Conservation (phyloP, 208 protist genomes). For the Trypanosomatidae sp. region DNA sequence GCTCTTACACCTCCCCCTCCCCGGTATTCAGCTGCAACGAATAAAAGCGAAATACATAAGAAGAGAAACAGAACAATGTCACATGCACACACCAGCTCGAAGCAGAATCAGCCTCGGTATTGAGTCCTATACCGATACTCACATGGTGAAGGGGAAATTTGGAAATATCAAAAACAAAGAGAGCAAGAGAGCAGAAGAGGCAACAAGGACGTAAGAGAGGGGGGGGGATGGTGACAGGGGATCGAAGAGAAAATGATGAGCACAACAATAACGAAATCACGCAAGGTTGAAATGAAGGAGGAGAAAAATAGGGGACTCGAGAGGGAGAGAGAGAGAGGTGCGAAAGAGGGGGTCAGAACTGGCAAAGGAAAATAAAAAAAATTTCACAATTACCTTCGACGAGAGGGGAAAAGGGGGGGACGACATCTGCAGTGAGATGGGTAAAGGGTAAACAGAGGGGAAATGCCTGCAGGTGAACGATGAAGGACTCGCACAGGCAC, state of each 20-base stretch:
- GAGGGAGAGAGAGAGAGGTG: neutral
- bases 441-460: neutral
- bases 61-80: neutral
- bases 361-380: conserved; percentile 4
- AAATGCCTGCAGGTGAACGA: no score
- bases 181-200: neutral
- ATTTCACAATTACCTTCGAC: neutral
- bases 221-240: neutral
- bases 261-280: neutral
- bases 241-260: neutral
- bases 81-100: neutral
- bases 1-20: neutral
- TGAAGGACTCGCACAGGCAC: no score
- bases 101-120: neutral
- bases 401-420: conserved; percentile 15
- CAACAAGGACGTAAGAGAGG: neutral
- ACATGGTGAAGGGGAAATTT: neutral
- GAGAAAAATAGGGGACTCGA: neutral
- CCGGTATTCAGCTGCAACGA: neutral
- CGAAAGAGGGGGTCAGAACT: neutral
- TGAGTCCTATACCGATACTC: neutral
- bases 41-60: neutral
- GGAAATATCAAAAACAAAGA: neutral
- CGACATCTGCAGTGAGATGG: neutral
- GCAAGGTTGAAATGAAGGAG: neutral